Conservation (phyloP, 352 stramenopile genomes). For the Elongisporangium undulatum region DNA sequence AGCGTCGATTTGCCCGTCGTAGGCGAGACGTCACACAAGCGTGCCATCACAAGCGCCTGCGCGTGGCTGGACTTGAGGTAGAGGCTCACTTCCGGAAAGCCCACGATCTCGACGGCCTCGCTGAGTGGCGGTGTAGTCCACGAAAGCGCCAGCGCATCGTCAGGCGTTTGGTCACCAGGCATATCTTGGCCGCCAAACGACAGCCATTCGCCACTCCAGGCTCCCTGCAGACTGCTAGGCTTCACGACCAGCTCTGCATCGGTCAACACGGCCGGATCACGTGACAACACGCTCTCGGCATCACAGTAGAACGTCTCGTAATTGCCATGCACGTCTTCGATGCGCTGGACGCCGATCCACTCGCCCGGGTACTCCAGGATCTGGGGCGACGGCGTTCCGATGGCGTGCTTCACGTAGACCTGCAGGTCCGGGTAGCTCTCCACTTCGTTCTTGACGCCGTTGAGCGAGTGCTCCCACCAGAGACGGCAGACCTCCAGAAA, state of each 20-base stretch:
- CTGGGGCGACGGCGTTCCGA: slow-evolving; percentile 25
- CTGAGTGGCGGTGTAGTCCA: slow-evolving; percentile 19
- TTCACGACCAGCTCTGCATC: slow-evolving; percentile 13
- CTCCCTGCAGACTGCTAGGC: slow-evolving; percentile 29
- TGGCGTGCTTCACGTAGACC: slow-evolving; percentile 38
- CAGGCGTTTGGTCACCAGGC: slow-evolving; percentile 31
- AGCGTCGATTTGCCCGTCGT: slow-evolving; percentile 29
- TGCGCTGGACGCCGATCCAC: slow-evolving; percentile 30
- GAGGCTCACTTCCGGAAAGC: slow-evolving; percentile 32
- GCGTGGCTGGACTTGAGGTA: slow-evolving; percentile 27
- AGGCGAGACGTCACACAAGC: slow-evolving; percentile 38
- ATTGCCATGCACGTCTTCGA: slow-evolving; percentile 23
- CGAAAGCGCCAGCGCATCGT: slow-evolving; percentile 27
- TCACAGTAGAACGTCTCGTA: slow-evolving; percentile 27
- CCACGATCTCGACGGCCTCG: slow-evolving; percentile 28
- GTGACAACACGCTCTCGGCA: slow-evolving; percentile 5
- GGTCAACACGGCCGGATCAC: slow-evolving; percentile 2
- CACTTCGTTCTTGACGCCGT: slow-evolving; percentile 18
- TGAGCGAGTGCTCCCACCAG: slow-evolving; percentile 40
- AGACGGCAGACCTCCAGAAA: slow-evolving; percentile 45
- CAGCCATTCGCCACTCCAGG: slow-evolving; percentile 49
- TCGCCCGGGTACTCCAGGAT: slow-evolving; percentile 36
- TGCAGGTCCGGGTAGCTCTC: slow-evolving; percentile 31
- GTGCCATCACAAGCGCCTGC: slow-evolving; percentile 31
- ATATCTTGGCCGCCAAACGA: slow-evolving; percentile 48